These are phyloP conservation scores for Camptophora hylomeconis DNA, from an alignment of 2,329 filamentous ascomycete genomes.

Conservation along the genomic window DNA sequence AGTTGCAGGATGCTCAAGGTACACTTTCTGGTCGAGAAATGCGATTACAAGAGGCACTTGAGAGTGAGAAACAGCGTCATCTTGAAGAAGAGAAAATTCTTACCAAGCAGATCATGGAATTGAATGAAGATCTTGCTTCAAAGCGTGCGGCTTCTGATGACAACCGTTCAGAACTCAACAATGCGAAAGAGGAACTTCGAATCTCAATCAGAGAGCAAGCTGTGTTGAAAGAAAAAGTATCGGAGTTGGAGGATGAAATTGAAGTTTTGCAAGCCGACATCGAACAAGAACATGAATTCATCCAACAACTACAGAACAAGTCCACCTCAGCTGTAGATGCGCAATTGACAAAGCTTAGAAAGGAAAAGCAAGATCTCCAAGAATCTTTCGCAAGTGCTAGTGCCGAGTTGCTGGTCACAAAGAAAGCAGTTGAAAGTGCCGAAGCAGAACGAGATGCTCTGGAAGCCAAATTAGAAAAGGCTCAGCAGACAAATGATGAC, in stretches of 20 bases:
- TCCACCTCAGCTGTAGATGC: constrained; percentile 46
- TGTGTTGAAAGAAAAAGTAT: constrained; percentile 49
- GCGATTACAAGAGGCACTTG: constrained; percentile 53
- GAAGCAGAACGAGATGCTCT: constrained; percentile 56
- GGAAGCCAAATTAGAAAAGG: constrained; percentile 44
- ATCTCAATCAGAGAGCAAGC: constrained; percentile 52
- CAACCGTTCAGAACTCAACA: constrained; percentile 52
- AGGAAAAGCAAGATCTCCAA: constrained; percentile 51
- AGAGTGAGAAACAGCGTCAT: constrained; percentile 60
- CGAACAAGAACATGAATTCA: constrained; percentile 52
- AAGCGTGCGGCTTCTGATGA: constrained; percentile 54
- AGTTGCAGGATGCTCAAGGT: constrained; percentile 54
- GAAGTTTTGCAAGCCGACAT: constrained; percentile 55
- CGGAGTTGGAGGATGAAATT: constrained; percentile 62
- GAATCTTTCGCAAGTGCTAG: constrained; percentile 48
- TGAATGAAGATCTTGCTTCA: constrained; percentile 57
- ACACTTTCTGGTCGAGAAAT: constrained; percentile 54
- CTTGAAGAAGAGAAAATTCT: constrained; percentile 58
- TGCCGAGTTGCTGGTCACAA: constrained; percentile 47
- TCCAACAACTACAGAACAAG: constrained; percentile 42
- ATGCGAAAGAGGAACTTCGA: constrained; percentile 57
- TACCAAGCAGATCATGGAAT: constrained; percentile 58
- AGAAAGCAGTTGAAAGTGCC: constrained; percentile 42
- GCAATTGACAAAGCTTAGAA: constrained; percentile 42
- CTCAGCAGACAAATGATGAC: constrained; percentile 43